Evolutionary conservation across 345 rosid species (phyloP), one percentile per base, ranked within the genome.

Genomic region (Reutealis trisperma): DNA sequence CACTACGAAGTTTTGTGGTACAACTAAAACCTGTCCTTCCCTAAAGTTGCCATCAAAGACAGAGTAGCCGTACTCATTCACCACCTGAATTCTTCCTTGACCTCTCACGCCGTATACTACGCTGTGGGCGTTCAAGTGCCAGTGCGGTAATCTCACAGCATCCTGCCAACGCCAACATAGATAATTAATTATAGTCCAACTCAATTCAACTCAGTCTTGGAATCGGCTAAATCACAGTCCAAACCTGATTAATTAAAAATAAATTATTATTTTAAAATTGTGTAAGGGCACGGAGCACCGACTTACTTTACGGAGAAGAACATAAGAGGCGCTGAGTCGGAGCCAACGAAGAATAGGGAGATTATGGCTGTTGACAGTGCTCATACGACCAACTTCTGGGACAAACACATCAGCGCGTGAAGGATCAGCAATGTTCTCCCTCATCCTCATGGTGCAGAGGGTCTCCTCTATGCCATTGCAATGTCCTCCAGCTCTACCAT

Each of bases 381-480:
- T 80, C 41, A 90, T 34, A 75, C 85, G 89, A 1, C 98, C 98
- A 2, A 85, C 87, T 63, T 73, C 82, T 0, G 88, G 94, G 76
- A 81, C 81, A 87, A 80, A 91, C 12, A 89, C 44, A 75, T 93
- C 95, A 54, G 93, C 89, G 24, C 85, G 85, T 22, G 88, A 67
- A 0, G 93, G 93, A 59, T 89, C 84, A 8, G 84, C 92, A 30
- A 93, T 87, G 89, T 90, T 89, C 82, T 89, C 92, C 70, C 67
- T 79, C 14, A 86, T 58, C 75, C 86, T 89, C 90, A 89, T 79
- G 79, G 84, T 75, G 89, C 95, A 91, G 67, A 88, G 32, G 24
- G 97, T 93, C 87, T 94, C 97, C 75, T 91, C 98, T 42, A 91
- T 16, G 61, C 97, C 98, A 67, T 93, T 94, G 32, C 9, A 74